Evolutionary conservation across 2,329 filamentous ascomycete genomes (phyloP).

Genomic region (Trichophyton schoenleinii): DNA sequence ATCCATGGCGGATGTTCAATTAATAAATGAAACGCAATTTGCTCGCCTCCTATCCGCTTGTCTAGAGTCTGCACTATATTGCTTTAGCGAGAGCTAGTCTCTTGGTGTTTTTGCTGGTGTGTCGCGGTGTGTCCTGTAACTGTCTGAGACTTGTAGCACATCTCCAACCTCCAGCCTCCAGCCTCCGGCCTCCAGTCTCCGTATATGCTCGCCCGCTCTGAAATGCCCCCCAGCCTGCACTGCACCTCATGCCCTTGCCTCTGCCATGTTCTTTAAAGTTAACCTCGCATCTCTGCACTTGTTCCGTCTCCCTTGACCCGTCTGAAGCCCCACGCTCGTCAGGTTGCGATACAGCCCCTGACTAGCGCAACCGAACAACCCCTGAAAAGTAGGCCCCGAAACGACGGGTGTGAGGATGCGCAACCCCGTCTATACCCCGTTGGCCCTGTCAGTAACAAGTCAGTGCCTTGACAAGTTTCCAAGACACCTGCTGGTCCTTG

Average conservation of each 20-base stretch:
- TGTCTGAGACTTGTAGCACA: background rate
- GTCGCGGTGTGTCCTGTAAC: background rate
- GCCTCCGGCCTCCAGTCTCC: background rate
- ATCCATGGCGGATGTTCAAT: background rate
- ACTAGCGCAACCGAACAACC: background rate
- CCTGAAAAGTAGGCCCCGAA: background rate
- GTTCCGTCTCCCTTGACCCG: background rate
- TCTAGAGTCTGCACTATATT: background rate
- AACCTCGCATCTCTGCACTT: background rate
- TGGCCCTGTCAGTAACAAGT: background rate
- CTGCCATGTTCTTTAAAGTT: background rate
- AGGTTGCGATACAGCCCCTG: background rate
- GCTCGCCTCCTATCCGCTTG: background rate
- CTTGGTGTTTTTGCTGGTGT: background rate
- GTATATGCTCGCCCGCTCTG: no score
- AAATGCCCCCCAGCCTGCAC: background rate
- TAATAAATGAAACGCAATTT: background rate
- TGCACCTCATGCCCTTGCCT: background rate
- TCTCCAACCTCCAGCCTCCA: background rate
- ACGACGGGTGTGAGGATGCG: background rate
- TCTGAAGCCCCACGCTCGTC: background rate
- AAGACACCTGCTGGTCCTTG: background rate
- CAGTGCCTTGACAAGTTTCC: background rate
- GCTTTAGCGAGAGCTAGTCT: background rate
- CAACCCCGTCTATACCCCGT: constrained; percentile 2